Percentiles rank a stretch among this genome's conserved stretches.
phyloP scores from a whole-genome alignment of 108 stramenopile species.

The Cyclotella choctawhatcheeana region DNA sequence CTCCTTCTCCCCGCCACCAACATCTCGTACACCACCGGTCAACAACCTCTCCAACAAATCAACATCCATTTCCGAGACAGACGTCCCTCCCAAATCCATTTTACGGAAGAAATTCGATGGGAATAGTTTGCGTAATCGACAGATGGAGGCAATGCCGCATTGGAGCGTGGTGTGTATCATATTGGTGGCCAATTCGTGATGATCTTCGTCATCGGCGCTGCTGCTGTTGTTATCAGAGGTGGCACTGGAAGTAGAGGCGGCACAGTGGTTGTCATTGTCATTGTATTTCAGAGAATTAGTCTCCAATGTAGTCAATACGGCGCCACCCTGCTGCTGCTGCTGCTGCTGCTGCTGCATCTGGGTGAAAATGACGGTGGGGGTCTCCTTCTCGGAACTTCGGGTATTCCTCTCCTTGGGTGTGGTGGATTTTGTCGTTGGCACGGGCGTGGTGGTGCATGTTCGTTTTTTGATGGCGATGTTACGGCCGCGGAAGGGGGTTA shows the following conservation, averaged over 20 bases:
- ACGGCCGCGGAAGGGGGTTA: too few relatives aligned
- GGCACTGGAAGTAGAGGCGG: too few relatives aligned
- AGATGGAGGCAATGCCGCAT: constrained; percentile 43
- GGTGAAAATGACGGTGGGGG: constrained; percentile 31
- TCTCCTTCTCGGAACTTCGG: constrained; percentile 31
- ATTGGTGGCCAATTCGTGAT: neutral
- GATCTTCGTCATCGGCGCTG: neutral
- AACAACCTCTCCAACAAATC: constrained; percentile 8
- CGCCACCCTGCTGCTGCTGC: too few relatives aligned
- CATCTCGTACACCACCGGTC: neutral
- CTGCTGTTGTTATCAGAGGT: neutral
- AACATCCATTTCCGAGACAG: constrained; percentile 24
- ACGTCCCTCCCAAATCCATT: constrained; percentile 28
- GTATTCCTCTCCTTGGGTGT: constrained; percentile 10
- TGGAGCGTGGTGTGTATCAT: constrained; percentile 40
- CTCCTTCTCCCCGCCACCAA: constrained; percentile 3
- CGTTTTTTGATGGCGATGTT: too few relatives aligned
- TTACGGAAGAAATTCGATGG: constrained; percentile 20
- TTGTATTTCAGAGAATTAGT: too few relatives aligned
- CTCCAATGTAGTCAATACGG: too few relatives aligned
- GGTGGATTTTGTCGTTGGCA: constrained; percentile 3
- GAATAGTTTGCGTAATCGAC: constrained; percentile 36
- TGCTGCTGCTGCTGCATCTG: neutral
- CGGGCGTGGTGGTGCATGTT: neutral
- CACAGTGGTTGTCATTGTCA: too few relatives aligned